Percentiles rank a stretch among this genome's conserved stretches.
These are phyloP conservation scores for Floccularia luteovirens DNA, from an alignment of 768 basidiomycete species.

Conservation along the genomic window DNA sequence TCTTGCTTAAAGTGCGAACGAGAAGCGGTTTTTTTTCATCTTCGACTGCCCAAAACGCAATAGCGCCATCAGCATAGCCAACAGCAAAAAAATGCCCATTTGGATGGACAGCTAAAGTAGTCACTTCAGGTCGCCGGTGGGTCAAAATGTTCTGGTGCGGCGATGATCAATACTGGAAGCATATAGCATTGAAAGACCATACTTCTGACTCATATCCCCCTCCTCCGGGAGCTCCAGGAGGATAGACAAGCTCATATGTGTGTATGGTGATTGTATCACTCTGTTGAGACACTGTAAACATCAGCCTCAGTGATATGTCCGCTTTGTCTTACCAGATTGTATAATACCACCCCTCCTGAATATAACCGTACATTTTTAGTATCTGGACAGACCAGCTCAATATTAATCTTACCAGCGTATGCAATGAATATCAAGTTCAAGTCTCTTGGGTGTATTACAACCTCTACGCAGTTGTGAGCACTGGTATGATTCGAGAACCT, in stretches of 20 bases:
- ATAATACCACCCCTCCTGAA: slow-evolving; percentile 53
- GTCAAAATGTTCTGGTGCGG: slow-evolving; percentile 51
- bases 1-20: slow-evolving; percentile 58
- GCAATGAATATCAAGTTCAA: slow-evolving; percentile 66
- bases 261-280: slow-evolving; percentile 43
- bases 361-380: slow-evolving; percentile 1
- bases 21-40: slow-evolving; percentile 72
- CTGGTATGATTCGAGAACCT: background rate
- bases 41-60: slow-evolving; percentile 78
- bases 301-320: background rate
- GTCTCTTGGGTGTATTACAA: slow-evolving; percentile 64
- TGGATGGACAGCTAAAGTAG: slow-evolving; percentile 66
- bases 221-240: slow-evolving; percentile 81
- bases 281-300: slow-evolving; percentile 13
- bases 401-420: slow-evolving; percentile 51
- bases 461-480: slow-evolving; percentile 44
- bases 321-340: slow-evolving; percentile 40
- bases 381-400: background rate
- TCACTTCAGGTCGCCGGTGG: slow-evolving; percentile 64
- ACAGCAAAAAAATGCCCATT: slow-evolving; percentile 70
- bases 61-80: slow-evolving; percentile 76
- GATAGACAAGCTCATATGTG: slow-evolving; percentile 62
- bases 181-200: slow-evolving; percentile 9
- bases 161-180: background rate
- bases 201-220: slow-evolving; percentile 52